These are phyloP conservation scores for Sechiopsis laciniata DNA, from an alignment of 306 rosid genomes.

Conservation along the genomic window DNA sequence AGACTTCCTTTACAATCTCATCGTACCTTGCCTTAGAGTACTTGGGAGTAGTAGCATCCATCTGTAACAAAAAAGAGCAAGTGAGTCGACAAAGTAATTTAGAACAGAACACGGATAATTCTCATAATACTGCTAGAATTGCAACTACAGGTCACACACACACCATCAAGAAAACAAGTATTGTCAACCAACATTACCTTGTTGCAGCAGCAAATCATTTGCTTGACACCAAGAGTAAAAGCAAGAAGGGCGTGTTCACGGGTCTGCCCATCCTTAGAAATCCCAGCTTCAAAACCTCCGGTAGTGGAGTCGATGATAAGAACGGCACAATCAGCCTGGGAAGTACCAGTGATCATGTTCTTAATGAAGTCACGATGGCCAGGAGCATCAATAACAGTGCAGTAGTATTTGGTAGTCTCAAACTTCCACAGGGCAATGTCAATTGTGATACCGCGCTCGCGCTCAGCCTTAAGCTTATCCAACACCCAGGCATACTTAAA, in stretches of 20 bases:
- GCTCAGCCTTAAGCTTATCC: conserved; percentile 96
- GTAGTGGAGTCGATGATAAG: conserved; percentile 87
- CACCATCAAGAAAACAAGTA: neutral
- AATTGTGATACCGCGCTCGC: conserved; percentile 88
- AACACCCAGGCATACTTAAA: conserved; percentile 98
- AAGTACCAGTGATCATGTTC: conserved; percentile 91
- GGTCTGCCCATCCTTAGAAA: conserved; percentile 94
- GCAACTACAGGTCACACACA: too few species aligned
- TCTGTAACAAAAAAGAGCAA: conserved; percentile 29
- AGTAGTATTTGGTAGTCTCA: conserved; percentile 83
- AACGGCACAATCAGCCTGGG: conserved; percentile 88
- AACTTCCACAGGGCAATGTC: conserved; percentile 94
- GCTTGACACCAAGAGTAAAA: conserved; percentile 88
- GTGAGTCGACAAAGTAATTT: neutral
- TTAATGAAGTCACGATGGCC: conserved; percentile 91
- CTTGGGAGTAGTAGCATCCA: conserved; percentile 36
- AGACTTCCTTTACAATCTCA: too few species aligned
- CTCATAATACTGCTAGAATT: too few species aligned
- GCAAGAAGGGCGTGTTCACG: conserved; percentile 95
- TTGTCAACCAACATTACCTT: conserved; percentile 36
- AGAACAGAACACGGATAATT: neutral
- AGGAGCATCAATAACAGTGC: conserved; percentile 91
- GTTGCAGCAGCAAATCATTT: conserved; percentile 91
- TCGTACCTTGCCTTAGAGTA: too few species aligned
- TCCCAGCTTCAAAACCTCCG: conserved; percentile 93